Conservation (phyloP, 1,139 yeast species). For the Eremothecium sinecaudum region DNA sequence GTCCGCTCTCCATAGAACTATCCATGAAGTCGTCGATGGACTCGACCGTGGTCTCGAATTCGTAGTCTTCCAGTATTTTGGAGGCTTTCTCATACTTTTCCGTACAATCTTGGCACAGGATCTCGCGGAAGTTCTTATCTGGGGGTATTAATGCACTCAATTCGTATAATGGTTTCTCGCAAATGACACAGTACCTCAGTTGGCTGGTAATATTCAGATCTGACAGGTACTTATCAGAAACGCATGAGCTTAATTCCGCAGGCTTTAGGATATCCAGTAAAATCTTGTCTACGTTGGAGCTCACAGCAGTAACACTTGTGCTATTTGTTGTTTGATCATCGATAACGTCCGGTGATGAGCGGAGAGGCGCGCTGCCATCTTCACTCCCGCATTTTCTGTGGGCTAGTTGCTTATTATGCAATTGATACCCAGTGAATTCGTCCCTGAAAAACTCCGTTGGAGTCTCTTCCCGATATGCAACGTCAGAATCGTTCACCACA, state of each 20-base stretch:
- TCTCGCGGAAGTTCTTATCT: conserved; percentile 36
- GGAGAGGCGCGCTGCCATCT: neutral
- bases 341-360: neutral
- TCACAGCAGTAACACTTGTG: conserved; percentile 13
- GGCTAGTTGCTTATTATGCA: neutral
- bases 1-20: conserved; percentile 12
- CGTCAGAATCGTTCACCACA: conserved; percentile 1
- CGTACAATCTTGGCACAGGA: conserved; percentile 58
- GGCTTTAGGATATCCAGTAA: conserved; percentile 16
- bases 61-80: conserved; percentile 32
- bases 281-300: conserved; percentile 7
- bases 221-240: conserved; percentile 18
- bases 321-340: conserved; percentile 5
- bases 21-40: conserved; percentile 11
- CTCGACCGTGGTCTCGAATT: conserved; percentile 21
- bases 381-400: neutral
- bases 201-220: conserved; percentile 14
- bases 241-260: conserved; percentile 7
- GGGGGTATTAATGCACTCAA: conserved; percentile 39
- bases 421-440: conserved; percentile 1
- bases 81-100: conserved; percentile 47
- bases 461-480: conserved; percentile 1
- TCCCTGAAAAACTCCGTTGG: conserved; percentile 3
- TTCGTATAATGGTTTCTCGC: conserved; percentile 60
- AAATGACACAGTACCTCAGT: conserved; percentile 51